Evolutionary conservation across 805 yeast genomes (phyloP), one percentile per base, ranked within the genome.

Genomic region (Starmerella vitae): DNA sequence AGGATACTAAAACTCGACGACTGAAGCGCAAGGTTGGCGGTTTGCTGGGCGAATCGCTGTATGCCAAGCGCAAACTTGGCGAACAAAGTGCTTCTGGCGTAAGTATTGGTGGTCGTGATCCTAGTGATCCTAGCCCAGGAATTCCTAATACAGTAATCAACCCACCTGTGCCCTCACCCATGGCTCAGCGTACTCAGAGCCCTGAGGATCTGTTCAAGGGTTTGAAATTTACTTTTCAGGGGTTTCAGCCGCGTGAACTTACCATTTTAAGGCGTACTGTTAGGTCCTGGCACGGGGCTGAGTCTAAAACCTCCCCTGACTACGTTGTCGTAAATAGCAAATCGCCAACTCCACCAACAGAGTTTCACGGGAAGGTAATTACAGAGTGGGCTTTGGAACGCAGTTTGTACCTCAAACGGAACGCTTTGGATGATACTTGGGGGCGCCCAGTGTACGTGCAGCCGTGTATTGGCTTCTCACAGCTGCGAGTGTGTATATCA

Each of bases 361-460:
- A 48, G 48, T 45, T 14, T 18, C 45, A 24, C 27, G 38, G 33
- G 5, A 24, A 36, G 54, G 45, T 75, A 0, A 70, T 74, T 2
- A 82, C 93, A 0, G 93, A 84, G 56, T 82, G 88, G 80, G 76
- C 77, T 47, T 59, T 84, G 10, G 94, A 83, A 57, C 62, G 93
- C 42, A 71, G 80, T 19, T 62, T 82, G 18, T 76, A 68, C 57
- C 74, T 74, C 48, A 67, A 70, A 32, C 54, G 58, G 33, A 48
- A 71, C 5, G 57, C 61, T 13, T 39, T 52, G 4, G 50, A 56
- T 25, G 93, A 78, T 52, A 55, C 61, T 13, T 82, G 94, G 94
- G 70, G 78, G 3, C 52, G 53, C 12, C 56, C 58, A 43, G 45
- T 57, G 33, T 39, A 57, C 37, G 42, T 48, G 39, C 52, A 63